A percentile compares a stretch with the other conserved stretches of the same genome.
Conservation (phyloP, 2,329 filamentous ascomycete genomes). For the Talaromyces albobiverticillius region DNA sequence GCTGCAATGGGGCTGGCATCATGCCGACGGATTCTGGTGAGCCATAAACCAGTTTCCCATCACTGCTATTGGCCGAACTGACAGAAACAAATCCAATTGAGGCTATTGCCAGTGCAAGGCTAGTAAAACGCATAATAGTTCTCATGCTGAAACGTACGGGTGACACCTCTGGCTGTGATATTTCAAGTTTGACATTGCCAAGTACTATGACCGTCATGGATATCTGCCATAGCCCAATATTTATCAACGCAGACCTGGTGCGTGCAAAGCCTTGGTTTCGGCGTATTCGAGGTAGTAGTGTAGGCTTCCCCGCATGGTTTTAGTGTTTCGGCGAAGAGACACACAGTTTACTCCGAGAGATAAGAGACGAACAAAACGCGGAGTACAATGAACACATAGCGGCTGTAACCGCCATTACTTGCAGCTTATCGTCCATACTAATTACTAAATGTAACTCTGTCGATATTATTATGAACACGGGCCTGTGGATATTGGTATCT, state of each 20-base stretch:
- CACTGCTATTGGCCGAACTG: too few relatives aligned
- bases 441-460: too few relatives aligned
- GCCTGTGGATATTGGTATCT: too few relatives aligned
- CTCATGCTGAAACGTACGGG: conserved; percentile 7
- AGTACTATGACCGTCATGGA: too few relatives aligned
- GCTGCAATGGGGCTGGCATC: not conserved
- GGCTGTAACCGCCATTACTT: too few relatives aligned
- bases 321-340: not conserved
- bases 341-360: conserved; percentile 2
- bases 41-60: too few relatives aligned
- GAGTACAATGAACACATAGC: not conserved
- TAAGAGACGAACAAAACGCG: not conserved
- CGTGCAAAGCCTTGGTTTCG: too few relatives aligned
- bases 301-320: not conserved
- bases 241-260: too few relatives aligned
- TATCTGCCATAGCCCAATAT: not conserved
- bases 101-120: not conserved
- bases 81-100: conserved; percentile 3
- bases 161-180: too few relatives aligned
- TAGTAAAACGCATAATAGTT: not conserved
- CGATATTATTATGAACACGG: too few relatives aligned
- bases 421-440: not conserved
- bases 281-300: too few relatives aligned
- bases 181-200: not conserved
- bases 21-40: conserved; percentile 13